Base-by-base conservation (phyloP, 2,329 filamentous ascomycete species). In the Dactylella cylindrospora region DNA sequence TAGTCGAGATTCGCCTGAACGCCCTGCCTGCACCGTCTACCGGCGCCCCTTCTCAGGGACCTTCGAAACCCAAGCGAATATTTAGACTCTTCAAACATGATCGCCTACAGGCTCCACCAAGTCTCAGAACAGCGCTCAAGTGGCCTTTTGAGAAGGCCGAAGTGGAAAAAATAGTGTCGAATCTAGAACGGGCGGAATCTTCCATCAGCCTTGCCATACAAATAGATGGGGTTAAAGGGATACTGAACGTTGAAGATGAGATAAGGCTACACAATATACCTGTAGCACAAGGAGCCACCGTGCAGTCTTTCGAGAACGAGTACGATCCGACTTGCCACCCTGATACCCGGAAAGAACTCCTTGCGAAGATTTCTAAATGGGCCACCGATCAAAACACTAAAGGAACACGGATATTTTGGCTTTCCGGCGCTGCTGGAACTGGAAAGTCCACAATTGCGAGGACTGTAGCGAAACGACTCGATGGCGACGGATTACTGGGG, bases 341-440 rank as follows among this genome's bases (percentile, higher is more conserved):
- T 12, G 47, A 62, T 26, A 69, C 68, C 10, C 65, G 69, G 33
- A 65, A 68, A 23, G 64, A 66, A 29, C 51, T 70, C 23, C 54
- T 66, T 3, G 17, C 32, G 15, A 40, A 66, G 15, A 65, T 69
- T 10, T 35, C 28, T 17, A 25, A 23, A 10, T 67, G 64, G 66
- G 50, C 19, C 7, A 31, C 39, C 3, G 29, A 47, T 9, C 4
- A 41, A 3, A 23, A 44, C 12, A 4, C 36, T 1, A 8, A 52
- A 0, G 39, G 47, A 28, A 45, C 60, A 39, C 36, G 57, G 19
- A 69, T 70, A 15, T 70, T 67, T 49, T 76, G 71, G 73, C 67
- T 76, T 8, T 68, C 68, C 9, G 72, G 73, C 5, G 67, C 71
- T 66, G 72, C 72, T 5, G 73, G 73, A 9, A 71, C 69, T 3